Evolutionary conservation across 257 asterid genomes (phyloP), one percentile per base, ranked within the genome.

Genomic region (Schizonepeta tenuifolia): DNA sequence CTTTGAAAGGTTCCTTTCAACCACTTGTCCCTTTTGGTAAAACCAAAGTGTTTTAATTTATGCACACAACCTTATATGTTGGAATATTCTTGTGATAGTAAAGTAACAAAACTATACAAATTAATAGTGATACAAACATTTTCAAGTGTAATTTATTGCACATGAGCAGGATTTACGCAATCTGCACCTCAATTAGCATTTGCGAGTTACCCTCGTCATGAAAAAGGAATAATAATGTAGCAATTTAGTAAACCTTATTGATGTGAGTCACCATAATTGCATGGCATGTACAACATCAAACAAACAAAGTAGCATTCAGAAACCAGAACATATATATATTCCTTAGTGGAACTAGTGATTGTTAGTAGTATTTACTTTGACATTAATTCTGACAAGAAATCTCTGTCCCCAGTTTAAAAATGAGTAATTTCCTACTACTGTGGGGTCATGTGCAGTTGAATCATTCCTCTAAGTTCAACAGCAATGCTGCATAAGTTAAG

Each of bases 331-430:
- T 47, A 31, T 65, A 65, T 47, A 31, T 65, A 22, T 21, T 51
- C 65, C 73, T 55, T 46, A 75, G 80, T 65, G 83, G 79, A 77
- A 65, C n/a, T 73, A 77, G 53, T 66, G 74, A 86, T 69, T 82
- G 55, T 63, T 68, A n/a, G n/a, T n/a, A n/a, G n/a, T n/a, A 33
- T 17, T 61, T 17, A 55, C 87, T 77, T 83, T 81, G 71, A 67
- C 77, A 24, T 24, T 24, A 75, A 74, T 63, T 71, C 82, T 86
- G 89, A 83, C 86, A 80, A 75, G 78, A 77, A 67, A 80, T 72
- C 78, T 82, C 75, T 86, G 87, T 85, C 83, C 81, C 85, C 74
- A 65, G 55, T 73, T 59, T 33, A 15, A 56, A 62, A 62, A 70
- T 43, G 55, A 67, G 41, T 47, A 58, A 18, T 46, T 31, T 78